These are phyloP conservation scores for Inga leiocalycina DNA, from an alignment of 306 rosid genomes.

Conservation along the genomic window DNA sequence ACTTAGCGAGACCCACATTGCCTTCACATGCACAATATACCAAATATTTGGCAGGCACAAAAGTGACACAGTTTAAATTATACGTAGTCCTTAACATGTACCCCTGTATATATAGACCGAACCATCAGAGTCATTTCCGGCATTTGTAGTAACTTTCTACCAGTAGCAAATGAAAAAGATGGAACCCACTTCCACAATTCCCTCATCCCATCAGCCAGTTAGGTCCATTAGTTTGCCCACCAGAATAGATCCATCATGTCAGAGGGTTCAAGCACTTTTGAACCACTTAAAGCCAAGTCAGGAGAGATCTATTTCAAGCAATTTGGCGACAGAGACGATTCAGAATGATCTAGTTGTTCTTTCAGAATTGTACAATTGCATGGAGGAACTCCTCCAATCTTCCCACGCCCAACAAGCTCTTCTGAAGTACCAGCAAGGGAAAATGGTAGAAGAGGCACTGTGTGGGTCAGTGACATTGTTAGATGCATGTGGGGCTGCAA, in stretches of 20 bases:
- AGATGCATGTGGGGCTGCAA: constrained; percentile 61
- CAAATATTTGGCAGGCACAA: constrained; percentile 22
- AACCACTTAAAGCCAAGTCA: constrained; percentile 48
- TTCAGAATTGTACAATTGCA: constrained; percentile 57
- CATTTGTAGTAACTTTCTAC: constrained; percentile 29
- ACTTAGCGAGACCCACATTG: constrained; percentile 39
- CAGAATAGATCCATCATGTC: constrained; percentile 55
- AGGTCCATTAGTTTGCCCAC: constrained; percentile 85
- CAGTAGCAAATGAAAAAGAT: constrained; percentile 30
- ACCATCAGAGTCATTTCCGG: constrained; percentile 27
- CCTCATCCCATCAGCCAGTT: constrained; percentile 47
- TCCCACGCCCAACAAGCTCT: constrained; percentile 59
- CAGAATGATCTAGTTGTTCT: constrained; percentile 55
- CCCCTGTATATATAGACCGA: constrained; percentile 45
- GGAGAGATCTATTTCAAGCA: constrained; percentile 29
- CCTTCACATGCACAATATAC: constrained; percentile 47
- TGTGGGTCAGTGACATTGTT: constrained; percentile 59
- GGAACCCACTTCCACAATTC: constrained; percentile 37
- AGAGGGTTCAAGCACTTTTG: constrained; percentile 54
- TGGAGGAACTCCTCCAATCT: constrained; percentile 62
- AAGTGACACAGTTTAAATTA: constrained; percentile 25
- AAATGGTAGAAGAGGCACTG: constrained; percentile 48
- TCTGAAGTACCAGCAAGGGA: constrained; percentile 43
- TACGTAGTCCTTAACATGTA: constrained; percentile 14
- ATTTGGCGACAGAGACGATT: constrained; percentile 46